These are phyloP conservation scores for Clarireedia homoeocarpa DNA, from an alignment of 2,329 filamentous ascomycete species.

Conservation along the genomic window DNA sequence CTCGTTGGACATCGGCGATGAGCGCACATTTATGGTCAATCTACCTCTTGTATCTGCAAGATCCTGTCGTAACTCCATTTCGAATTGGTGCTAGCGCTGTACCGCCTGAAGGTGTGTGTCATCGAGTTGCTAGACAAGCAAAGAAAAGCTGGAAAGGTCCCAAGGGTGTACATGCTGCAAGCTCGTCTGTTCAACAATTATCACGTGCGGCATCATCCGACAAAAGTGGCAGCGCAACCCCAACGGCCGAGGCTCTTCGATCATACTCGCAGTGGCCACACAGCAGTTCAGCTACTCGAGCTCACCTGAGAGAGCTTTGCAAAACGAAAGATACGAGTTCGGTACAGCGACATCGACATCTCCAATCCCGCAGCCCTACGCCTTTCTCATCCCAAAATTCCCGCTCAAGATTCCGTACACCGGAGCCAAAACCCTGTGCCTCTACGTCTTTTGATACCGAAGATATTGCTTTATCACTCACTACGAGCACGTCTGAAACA, in stretches of 20 bases:
- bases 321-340: slow-evolving; percentile 42
- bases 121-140: slow-evolving; percentile 57
- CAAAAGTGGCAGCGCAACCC: slow-evolving; percentile 48
- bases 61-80: slow-evolving; percentile 60
- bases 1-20: slow-evolving; percentile 58
- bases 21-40: slow-evolving; percentile 58
- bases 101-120: slow-evolving; percentile 56
- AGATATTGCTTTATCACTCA: slow-evolving; percentile 56
- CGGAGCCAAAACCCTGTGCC: slow-evolving; percentile 36
- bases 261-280: slow-evolving; percentile 56
- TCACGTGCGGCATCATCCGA: slow-evolving; percentile 18
- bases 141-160: slow-evolving; percentile 60
- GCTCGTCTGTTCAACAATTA: background rate
- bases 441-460: slow-evolving; percentile 44
- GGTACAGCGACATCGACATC: slow-evolving; percentile 36
- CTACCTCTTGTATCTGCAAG: slow-evolving; percentile 56
- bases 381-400: slow-evolving; percentile 47
- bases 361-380: slow-evolving; percentile 46
- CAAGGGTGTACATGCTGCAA: slow-evolving; percentile 28
- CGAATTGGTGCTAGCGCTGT: slow-evolving; percentile 55
- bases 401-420: slow-evolving; percentile 41
- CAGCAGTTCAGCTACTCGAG: slow-evolving; percentile 53
- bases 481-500: slow-evolving; percentile 53
- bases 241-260: slow-evolving; percentile 39
- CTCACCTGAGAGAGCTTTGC: slow-evolving; percentile 55